These are phyloP conservation scores for Periconia sp. DNA, from an alignment of 2,329 filamentous ascomycete genomes.

Conservation along the genomic window DNA sequence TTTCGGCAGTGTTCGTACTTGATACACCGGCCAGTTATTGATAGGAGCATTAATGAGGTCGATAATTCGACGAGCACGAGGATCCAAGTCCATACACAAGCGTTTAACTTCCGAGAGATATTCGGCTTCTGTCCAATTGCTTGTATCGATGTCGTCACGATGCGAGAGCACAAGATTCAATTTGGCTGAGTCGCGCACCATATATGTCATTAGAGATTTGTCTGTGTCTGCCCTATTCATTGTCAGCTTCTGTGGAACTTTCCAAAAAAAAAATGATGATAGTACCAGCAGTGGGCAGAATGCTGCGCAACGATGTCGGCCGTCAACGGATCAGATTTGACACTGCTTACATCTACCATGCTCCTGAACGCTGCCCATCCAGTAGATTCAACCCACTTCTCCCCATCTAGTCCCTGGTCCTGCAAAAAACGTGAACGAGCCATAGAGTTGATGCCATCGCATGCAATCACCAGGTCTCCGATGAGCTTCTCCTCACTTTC, in stretches of 20 bases:
- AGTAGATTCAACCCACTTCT: slow-evolving; percentile 13
- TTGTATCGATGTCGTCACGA: slow-evolving; percentile 17
- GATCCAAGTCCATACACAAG: slow-evolving; percentile 12
- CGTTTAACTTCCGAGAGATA: slow-evolving; percentile 9
- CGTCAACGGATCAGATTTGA: slow-evolving; percentile 12
- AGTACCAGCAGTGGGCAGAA: slow-evolving; percentile 20
- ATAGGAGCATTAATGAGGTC: slow-evolving; percentile 11
- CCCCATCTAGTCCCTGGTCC: neutral
- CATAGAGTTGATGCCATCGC: slow-evolving; percentile 19
- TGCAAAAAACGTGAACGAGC: slow-evolving; percentile 15
- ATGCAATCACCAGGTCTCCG: slow-evolving; percentile 18
- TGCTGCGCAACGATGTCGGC: slow-evolving; percentile 16
- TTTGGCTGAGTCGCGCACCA: slow-evolving; percentile 19
- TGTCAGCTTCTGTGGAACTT: neutral
- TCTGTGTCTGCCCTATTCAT: slow-evolving; percentile 7
- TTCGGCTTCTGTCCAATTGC: slow-evolving; percentile 16
- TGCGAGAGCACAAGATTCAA: slow-evolving; percentile 23
- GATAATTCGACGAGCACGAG: slow-evolving; percentile 12
- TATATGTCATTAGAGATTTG: slow-evolving; percentile 23
- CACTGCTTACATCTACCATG: slow-evolving; percentile 16
- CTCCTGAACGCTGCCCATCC: slow-evolving; percentile 21
- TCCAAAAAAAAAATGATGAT: neutral
- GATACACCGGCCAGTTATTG: slow-evolving; percentile 19
- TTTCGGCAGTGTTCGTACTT: slow-evolving; percentile 15
- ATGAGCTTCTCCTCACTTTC: slow-evolving; percentile 10